Evolutionary conservation across 306 rosid species (phyloP).

Genomic region (Trifolium subterraneum): DNA sequence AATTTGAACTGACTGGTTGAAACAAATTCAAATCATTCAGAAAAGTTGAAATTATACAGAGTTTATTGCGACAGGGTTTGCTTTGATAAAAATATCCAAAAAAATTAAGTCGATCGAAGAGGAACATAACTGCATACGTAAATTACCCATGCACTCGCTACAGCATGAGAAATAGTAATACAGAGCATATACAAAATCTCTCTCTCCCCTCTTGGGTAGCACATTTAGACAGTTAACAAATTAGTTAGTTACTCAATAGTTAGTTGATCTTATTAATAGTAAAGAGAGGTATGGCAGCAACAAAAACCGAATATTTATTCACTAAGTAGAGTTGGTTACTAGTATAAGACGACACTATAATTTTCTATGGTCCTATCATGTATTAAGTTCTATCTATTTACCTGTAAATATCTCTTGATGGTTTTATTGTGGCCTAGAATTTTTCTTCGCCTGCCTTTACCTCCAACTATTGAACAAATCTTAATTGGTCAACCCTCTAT

Average conservation of each 20-base stretch:
- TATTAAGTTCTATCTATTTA: background rate
- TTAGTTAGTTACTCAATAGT: background rate
- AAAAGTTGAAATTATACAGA: background rate
- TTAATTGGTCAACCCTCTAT: background rate
- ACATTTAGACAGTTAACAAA: background rate
- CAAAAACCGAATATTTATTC: background rate
- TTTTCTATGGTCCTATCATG: background rate
- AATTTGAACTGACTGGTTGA: background rate
- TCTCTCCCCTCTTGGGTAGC: background rate
- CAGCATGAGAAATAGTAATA: conserved; percentile 18
- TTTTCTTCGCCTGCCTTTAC: background rate
- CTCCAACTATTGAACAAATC: background rate
- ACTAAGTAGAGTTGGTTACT: background rate
- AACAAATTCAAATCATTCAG: background rate
- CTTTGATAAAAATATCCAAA: background rate
- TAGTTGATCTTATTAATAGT: background rate
- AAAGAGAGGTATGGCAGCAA: background rate
- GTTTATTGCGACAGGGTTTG: background rate
- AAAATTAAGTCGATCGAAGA: background rate
- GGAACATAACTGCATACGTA: conserved; percentile 1
- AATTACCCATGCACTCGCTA: background rate
- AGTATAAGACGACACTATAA: background rate
- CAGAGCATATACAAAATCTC: conserved; percentile 1
- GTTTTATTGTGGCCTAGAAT: background rate
- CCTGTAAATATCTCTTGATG: background rate